A percentile compares a stretch with the other conserved stretches of the same genome.
phyloP scores from a whole-genome alignment of 305 asterid genomes.

The Fraxinus paxiana region DNA sequence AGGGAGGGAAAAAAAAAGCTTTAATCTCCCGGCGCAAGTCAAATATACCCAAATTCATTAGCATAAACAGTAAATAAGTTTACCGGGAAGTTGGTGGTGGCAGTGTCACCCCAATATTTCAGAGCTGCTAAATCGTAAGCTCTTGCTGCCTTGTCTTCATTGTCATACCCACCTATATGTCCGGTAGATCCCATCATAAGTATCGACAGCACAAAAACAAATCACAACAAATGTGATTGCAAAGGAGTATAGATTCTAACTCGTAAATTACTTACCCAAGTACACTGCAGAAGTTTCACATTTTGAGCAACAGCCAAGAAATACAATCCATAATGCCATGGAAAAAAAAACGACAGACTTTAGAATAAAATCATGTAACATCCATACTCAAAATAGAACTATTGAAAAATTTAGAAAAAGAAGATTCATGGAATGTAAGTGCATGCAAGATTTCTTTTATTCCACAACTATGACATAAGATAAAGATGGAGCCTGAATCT shows the following conservation, averaged over 20 bases:
- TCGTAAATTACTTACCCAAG: conserved; percentile 57
- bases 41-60: background rate
- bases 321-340: conserved; percentile 31
- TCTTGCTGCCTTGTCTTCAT: conserved; percentile 95
- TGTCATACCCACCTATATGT: conserved; percentile 85
- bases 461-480: background rate
- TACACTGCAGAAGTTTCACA: conserved; percentile 52
- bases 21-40: background rate
- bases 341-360: conserved; percentile 20
- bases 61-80: background rate
- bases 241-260: background rate
- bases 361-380: conserved; percentile 4
- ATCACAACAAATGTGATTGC: background rate
- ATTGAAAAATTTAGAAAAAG: background rate
- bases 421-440: background rate
- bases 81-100: conserved; percentile 95
- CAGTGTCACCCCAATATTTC: conserved; percentile 90
- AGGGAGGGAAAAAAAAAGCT: background rate
- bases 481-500: background rate
- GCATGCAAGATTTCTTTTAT: background rate
- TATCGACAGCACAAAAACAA: background rate
- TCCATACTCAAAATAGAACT: background rate
- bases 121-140: conserved; percentile 97
- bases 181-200: conserved; percentile 2
- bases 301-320: conserved; percentile 32